phyloP scores from a whole-genome alignment of 1,284 basidiomycete genomes.

The Pholiota adiposa region DNA sequence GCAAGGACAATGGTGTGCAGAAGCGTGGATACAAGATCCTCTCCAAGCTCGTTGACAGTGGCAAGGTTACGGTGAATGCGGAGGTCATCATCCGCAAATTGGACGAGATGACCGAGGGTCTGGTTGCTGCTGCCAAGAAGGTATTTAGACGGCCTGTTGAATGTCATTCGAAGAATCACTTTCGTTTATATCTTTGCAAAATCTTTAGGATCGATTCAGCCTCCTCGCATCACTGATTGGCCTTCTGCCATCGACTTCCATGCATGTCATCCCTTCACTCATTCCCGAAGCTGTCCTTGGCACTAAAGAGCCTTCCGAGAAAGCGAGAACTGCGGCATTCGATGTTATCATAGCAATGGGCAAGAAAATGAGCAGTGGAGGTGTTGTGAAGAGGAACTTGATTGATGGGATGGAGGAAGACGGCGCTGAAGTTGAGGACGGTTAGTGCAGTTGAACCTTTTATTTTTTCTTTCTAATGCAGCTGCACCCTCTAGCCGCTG shows the following conservation, averaged over 20 bases:
- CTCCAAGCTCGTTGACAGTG: slow-evolving; percentile 69
- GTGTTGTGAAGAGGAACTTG: slow-evolving; percentile 78
- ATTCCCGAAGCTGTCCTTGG: slow-evolving; percentile 97
- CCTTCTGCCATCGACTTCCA: slow-evolving; percentile 67
- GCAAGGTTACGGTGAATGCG: slow-evolving; percentile 59
- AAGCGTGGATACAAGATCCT: slow-evolving; percentile 95
- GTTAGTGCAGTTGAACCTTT: slow-evolving; percentile 38
- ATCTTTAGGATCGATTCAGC: slow-evolving; percentile 80
- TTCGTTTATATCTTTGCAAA: background rate
- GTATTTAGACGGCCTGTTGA: slow-evolving; percentile 38
- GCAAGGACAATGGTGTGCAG: slow-evolving; percentile 87
- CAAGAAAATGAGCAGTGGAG: slow-evolving; percentile 88
- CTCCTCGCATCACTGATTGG: slow-evolving; percentile 80
- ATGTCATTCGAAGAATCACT: slow-evolving; percentile 1
- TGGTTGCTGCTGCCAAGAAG: slow-evolving; percentile 89
- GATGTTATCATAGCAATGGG: slow-evolving; percentile 93
- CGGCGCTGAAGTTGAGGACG: slow-evolving; percentile 53
- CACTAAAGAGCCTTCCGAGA: slow-evolving; percentile 97
- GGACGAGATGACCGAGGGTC: slow-evolving; percentile 64
- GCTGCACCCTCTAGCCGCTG: slow-evolving; percentile 54
- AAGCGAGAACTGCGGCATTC: slow-evolving; percentile 88
- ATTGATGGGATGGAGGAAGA: slow-evolving; percentile 85
- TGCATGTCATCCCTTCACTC: slow-evolving; percentile 88
- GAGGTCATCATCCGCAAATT: slow-evolving; percentile 67
- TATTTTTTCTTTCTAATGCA: background rate